phyloP scores from a whole-genome alignment of 257 asterid species.

The Scutellaria galericulata region DNA sequence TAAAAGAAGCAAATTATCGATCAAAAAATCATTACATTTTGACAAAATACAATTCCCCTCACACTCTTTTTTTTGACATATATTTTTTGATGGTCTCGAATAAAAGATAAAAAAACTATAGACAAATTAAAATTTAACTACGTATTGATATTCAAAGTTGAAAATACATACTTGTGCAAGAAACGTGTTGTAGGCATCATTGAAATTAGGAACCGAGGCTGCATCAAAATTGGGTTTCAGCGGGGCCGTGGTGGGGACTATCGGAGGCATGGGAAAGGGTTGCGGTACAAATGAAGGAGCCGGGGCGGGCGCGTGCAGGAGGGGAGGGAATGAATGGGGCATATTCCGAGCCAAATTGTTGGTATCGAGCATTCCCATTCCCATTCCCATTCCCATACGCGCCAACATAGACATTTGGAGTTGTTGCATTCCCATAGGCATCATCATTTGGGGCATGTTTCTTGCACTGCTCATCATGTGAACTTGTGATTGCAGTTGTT shows the following conservation, averaged over 20 bases:
- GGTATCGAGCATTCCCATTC: conserved; percentile 50
- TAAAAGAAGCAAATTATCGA: too few species aligned
- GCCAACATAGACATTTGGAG: conserved; percentile 69
- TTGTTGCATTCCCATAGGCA: conserved; percentile 64
- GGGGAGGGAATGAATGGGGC: conserved; percentile 39
- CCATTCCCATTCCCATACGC: conserved; percentile 71
- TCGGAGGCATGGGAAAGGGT: conserved; percentile 41
- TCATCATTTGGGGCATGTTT: conserved; percentile 53
- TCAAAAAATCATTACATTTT: too few species aligned
- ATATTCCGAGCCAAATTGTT: conserved; percentile 41
- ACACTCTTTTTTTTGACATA: too few species aligned
- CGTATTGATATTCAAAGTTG: too few species aligned
- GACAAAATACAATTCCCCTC: too few species aligned
- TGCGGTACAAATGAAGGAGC: conserved; percentile 46
- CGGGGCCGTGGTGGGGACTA: conserved; percentile 27
- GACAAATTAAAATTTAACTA: too few species aligned
- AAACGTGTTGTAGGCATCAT: conserved; percentile 48
- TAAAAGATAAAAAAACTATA: too few species aligned
- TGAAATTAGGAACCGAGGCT: conserved; percentile 36
- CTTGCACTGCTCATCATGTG: conserved; percentile 58
- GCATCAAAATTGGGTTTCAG: conserved; percentile 37
- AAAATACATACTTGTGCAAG: conserved; percentile 55
- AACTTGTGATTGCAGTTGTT: conserved; percentile 72
- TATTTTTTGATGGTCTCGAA: too few species aligned
- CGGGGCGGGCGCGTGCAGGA: conserved; percentile 34